Evolutionary conservation across 768 basidiomycete genomes (phyloP), one percentile per base, ranked within the genome.

Genomic region (Tylopilus sp.): DNA sequence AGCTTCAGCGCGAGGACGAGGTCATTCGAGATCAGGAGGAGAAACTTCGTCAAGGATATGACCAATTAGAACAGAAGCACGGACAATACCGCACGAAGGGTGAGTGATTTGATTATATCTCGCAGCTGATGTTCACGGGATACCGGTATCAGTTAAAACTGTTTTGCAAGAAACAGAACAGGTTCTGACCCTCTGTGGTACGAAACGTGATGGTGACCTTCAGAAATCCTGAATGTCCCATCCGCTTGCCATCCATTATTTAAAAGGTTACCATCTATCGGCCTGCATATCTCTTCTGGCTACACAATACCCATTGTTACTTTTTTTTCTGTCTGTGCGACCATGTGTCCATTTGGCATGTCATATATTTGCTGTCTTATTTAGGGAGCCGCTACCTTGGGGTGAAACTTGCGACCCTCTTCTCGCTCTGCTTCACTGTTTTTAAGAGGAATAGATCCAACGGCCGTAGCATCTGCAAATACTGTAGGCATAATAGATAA

Each of bases 131-230:
- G 23, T 45, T 64, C 25, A 66, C 9, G 41, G 25, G 23, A 31
- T 39, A 20, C 41, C 21, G 15, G 33, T 36, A 25, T 55, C 11
- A 77, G 77, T 77, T 11, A 63, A 73, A 51, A 62, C 70, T 18
- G 71, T 71, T 31, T 51, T 77, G 23, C 75, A 77, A 43, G 76
- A 77, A 61, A 72, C 74, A 6, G 71, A 73, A 44, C 74, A 71
- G 38, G 74, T 77, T 47, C 64, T 77, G 40, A 63, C 63, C 40
- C 64, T 78, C 8, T 78, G 77, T 55, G 72, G 73, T 59, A 72
- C 72, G 49, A 78, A 75, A 57, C 71, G 76, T 43, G 70, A 74
- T 50, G 66, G 39, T 66, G 57, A 56, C 33, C 33, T 47, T 17
- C 26, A 50, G 43, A 18, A 30, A 40, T 41, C 45, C 3, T 61